Conservation (phyloP, 2,329 filamentous ascomycete genomes). For the Pseudogymnoascus sp. region DNA sequence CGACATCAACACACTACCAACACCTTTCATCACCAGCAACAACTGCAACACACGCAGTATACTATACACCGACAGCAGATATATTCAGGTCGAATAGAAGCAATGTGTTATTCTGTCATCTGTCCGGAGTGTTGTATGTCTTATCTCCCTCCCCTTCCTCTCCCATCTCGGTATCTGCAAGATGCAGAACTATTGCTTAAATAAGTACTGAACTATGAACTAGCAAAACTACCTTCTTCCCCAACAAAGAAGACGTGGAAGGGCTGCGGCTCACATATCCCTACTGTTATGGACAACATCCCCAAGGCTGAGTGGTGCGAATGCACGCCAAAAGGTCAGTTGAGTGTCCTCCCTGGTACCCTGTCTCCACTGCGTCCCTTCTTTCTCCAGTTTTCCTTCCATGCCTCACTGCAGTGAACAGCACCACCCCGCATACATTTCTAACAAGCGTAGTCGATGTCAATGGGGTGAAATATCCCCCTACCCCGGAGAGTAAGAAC, state of each 20-base stretch:
- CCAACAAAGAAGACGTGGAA: conserved; percentile 45
- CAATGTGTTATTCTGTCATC: conserved; percentile 44
- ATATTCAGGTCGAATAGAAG: conserved; percentile 11
- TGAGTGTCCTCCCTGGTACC: not conserved
- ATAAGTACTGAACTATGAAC: not conserved
- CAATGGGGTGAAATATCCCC: conserved; percentile 44
- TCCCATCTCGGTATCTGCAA: conserved; percentile 11
- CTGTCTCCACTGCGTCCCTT: not conserved
- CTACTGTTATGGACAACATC: conserved; percentile 44
- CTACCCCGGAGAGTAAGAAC: conserved; percentile 33
- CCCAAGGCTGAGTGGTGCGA: conserved; percentile 44
- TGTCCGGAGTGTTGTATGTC: conserved; percentile 43
- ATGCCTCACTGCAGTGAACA: not conserved
- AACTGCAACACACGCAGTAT: not conserved
- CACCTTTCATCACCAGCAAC: not conserved
- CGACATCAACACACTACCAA: not conserved
- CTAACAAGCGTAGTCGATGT: conserved; percentile 38
- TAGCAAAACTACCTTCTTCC: not conserved
- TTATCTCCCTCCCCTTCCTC: not conserved
- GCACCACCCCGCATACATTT: conserved; percentile 28
- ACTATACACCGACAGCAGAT: not conserved
- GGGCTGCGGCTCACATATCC: conserved; percentile 44
- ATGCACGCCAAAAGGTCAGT: conserved; percentile 29
- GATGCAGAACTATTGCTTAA: not conserved
- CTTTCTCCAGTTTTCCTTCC: not conserved